Evolutionary conservation across 2,329 filamentous ascomycete genomes (phyloP).

Genomic region (Exserohilum rostratum): DNA sequence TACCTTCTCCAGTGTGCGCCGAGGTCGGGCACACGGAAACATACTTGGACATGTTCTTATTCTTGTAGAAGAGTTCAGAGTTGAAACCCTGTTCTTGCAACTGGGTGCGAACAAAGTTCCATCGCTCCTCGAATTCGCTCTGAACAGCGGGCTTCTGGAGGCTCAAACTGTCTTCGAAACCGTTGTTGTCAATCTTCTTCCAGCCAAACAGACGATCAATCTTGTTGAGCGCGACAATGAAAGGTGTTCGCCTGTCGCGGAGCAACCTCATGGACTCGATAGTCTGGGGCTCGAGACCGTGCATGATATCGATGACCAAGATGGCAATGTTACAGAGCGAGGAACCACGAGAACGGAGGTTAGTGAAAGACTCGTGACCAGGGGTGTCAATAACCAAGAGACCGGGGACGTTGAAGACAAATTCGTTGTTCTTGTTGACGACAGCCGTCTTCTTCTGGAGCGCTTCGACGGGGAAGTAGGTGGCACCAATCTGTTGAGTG

Average conservation of each 20-base stretch:
- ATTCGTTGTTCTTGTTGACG: slow-evolving; percentile 86
- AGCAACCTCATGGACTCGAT: slow-evolving; percentile 96
- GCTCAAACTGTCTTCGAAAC: slow-evolving; percentile 89
- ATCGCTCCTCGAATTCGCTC: slow-evolving; percentile 89
- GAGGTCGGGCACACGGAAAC: slow-evolving; percentile 98
- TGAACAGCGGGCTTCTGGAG: slow-evolving; percentile 92
- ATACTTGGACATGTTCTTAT: slow-evolving; percentile 92
- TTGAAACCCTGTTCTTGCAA: slow-evolving; percentile 98
- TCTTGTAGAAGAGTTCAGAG: slow-evolving; percentile 94
- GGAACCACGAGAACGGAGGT: slow-evolving; percentile 93
- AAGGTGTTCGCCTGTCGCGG: slow-evolving; percentile 91
- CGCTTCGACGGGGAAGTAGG: slow-evolving; percentile 96
- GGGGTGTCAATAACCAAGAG: slow-evolving; percentile 96
- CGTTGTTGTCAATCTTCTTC: slow-evolving; percentile 99
- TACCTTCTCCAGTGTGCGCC: slow-evolving; percentile 97
- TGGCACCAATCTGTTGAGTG: slow-evolving; percentile 98
- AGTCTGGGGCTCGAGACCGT: slow-evolving; percentile 96
- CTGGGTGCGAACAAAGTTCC: slow-evolving; percentile 89
- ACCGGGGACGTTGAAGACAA: slow-evolving; percentile 98
- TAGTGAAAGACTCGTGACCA: slow-evolving; percentile 99
- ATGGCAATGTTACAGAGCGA: slow-evolving; percentile 99
- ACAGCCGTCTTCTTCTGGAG: slow-evolving; percentile 91
- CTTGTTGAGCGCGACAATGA: slow-evolving; percentile 99
- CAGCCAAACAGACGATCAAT: slow-evolving; percentile 99
- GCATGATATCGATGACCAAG: slow-evolving; percentile 99